A percentile compares a stretch with the other conserved stretches of the same genome.
Conservation (phyloP, 1,284 basidiomycete genomes). For the Melampsora americana region DNA sequence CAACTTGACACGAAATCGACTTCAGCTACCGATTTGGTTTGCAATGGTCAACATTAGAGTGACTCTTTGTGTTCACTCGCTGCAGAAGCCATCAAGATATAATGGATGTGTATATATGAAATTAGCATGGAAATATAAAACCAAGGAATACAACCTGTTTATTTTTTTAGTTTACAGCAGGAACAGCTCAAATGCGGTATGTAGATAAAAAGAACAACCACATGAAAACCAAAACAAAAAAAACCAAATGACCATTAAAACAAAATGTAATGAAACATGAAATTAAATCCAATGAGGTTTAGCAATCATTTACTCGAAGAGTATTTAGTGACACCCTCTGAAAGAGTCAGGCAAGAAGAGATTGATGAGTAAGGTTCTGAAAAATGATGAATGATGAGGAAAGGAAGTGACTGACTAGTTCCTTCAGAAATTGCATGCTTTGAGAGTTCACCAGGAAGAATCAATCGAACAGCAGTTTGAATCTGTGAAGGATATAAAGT, state of each 20-base stretch:
- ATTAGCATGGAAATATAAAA: too few species aligned
- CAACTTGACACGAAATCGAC: too few species aligned
- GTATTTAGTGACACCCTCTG: constrained; percentile 59
- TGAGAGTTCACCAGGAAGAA: constrained; percentile 76
- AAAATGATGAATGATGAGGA: background rate
- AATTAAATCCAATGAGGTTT: constrained; percentile 39
- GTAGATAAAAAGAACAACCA: background rate
- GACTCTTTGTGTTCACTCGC: too few species aligned
- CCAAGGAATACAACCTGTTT: too few species aligned
- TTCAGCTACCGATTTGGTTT: too few species aligned
- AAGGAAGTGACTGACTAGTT: constrained; percentile 59
- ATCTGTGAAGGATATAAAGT: constrained; percentile 46
- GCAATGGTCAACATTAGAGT: too few species aligned
- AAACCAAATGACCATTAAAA: background rate
- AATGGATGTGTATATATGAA: too few species aligned
- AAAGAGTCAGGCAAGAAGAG: background rate
- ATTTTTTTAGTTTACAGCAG: too few species aligned
- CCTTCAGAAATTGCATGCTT: constrained; percentile 82
- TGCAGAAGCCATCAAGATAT: too few species aligned
- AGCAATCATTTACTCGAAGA: constrained; percentile 57
- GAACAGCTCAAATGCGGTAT: background rate
- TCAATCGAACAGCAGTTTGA: constrained; percentile 67
- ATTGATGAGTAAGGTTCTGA: background rate
- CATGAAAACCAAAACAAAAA: background rate
- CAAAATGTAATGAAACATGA: background rate